A percentile compares a stretch with the other conserved stretches of the same genome.
Evolutionary conservation across 75 land plant genomes (phyloP).

Genomic region (Sequoia sempervirens): DNA sequence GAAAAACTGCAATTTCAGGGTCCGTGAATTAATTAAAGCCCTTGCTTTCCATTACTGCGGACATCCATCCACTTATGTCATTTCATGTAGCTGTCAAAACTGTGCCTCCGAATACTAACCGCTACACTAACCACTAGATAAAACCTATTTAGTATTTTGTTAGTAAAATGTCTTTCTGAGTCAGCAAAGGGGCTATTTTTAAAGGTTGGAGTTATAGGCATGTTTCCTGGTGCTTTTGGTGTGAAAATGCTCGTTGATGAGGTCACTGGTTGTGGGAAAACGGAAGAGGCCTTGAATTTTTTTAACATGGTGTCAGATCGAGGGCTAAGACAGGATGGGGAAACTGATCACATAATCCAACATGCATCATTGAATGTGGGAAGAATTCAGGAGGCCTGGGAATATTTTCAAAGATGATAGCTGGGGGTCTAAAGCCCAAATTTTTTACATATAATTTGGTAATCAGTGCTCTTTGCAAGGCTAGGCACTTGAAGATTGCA

Average conservation of each 20-base stretch:
- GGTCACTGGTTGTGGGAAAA: conserved; percentile 9
- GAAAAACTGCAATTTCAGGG: background rate
- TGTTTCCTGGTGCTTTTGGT: conserved; percentile 20
- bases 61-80: background rate
- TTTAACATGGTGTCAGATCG: conserved; percentile 5
- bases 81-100: background rate
- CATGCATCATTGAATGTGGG: conserved; percentile 10
- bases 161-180: background rate
- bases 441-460: conserved; percentile 15
- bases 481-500: conserved; percentile 11
- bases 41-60: background rate
- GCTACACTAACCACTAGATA: background rate
- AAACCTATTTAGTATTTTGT: background rate
- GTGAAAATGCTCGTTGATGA: conserved; percentile 8
- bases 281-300: conserved; percentile 14
- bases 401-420: conserved; percentile 11
- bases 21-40: background rate
- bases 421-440: conserved; percentile 8
- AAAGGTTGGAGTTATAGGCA: background rate
- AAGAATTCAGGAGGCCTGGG: conserved; percentile 11
- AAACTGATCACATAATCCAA: conserved; percentile 3
- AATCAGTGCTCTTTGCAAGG: conserved; percentile 12
- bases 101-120: background rate
- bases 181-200: conserved; percentile 1
- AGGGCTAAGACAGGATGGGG: conserved; percentile 1